Base-by-base conservation (phyloP, 306 rosid species). In the Parietaria judaica region DNA sequence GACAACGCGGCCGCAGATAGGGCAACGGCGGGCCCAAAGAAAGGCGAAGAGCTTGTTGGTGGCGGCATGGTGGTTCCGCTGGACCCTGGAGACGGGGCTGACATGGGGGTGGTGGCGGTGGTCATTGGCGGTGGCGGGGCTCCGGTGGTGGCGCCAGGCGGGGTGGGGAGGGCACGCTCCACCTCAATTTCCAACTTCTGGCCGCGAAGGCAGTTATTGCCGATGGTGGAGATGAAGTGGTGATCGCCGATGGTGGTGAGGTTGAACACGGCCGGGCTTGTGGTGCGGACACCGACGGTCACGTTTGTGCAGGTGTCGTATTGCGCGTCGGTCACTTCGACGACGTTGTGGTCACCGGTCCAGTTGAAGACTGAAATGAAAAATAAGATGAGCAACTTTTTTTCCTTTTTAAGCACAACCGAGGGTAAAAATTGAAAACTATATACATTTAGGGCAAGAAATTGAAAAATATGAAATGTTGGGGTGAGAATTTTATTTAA, bases 191-290 rank as follows among this genome's bases (percentile, higher is more conserved):
- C 45, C 15, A 66, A 35, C 54, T 66, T 56, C 36, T 66, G 70
- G 63, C 70, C 70, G 3, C 44, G 41, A 15, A 3, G 8, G 64
- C 70, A 66, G 55, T 66, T 54, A 35, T 0, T 46, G 8, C 46
- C 70, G 4, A 66, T 12, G 4, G 70, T 66, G 70, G 55, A 66
- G 14, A 66, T 56, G 70, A 31, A 66, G 55, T 56, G 56, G 17
- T 46, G 55, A 1, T 31, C 8, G 14, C 70, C 70, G 15, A 9
- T 31, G 0, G 47, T 12, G 0, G 45, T 16, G 14, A 66, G 63
- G 14, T 23, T 47, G 12, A 43, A 0, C 16, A 4, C 9, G 2
- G 48, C 35, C 4, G 70, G 44, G 70, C 63, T 56, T 14, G 8
- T 8, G 63, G 13, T 46, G n/a, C 0, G 9, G 6, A 46, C 17